These are phyloP conservation scores for Rutstroemia sp. DNA, from an alignment of 2,329 filamentous ascomycete genomes.

Conservation along the genomic window DNA sequence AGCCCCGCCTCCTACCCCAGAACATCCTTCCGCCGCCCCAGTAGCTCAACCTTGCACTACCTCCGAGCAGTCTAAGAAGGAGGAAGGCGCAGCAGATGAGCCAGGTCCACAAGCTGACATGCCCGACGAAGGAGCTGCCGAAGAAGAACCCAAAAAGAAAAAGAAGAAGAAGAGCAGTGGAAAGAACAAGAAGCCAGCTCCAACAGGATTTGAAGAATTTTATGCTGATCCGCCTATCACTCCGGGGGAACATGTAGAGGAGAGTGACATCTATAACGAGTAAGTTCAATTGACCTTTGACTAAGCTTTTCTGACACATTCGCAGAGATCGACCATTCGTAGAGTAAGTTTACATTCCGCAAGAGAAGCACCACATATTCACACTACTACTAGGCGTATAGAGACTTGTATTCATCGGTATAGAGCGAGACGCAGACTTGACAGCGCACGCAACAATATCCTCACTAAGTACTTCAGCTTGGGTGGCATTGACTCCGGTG, in stretches of 20 bases:
- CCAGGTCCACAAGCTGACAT: background rate
- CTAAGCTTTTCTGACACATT: slow-evolving; percentile 18
- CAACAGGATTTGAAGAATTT: slow-evolving; percentile 70
- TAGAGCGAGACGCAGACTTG: slow-evolving; percentile 67
- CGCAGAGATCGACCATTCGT: slow-evolving; percentile 45
- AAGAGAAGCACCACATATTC: slow-evolving; percentile 9
- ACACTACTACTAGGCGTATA: slow-evolving; percentile 50
- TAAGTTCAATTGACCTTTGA: slow-evolving; percentile 33
- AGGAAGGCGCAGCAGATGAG: background rate
- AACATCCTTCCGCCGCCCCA: slow-evolving; percentile 2
- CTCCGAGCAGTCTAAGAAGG: background rate
- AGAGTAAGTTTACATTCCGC: slow-evolving; percentile 39
- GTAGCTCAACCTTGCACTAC: background rate
- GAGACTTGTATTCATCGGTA: slow-evolving; percentile 80
- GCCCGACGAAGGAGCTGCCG: slow-evolving; percentile 13
- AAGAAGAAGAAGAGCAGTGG: slow-evolving; percentile 35
- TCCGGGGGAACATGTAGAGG: slow-evolving; percentile 56
- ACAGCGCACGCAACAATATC: slow-evolving; percentile 50
- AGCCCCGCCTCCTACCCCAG: slow-evolving; percentile 8
- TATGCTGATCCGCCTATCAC: slow-evolving; percentile 76
- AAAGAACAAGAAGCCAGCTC: slow-evolving; percentile 25
- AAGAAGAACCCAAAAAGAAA: slow-evolving; percentile 30
- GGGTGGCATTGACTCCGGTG: slow-evolving; percentile 65
- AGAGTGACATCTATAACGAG: slow-evolving; percentile 61
- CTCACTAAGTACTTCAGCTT: slow-evolving; percentile 78